These are phyloP conservation scores for Colletotrichum australisinense DNA, from an alignment of 2,329 filamentous ascomycete species.

Conservation along the genomic window DNA sequence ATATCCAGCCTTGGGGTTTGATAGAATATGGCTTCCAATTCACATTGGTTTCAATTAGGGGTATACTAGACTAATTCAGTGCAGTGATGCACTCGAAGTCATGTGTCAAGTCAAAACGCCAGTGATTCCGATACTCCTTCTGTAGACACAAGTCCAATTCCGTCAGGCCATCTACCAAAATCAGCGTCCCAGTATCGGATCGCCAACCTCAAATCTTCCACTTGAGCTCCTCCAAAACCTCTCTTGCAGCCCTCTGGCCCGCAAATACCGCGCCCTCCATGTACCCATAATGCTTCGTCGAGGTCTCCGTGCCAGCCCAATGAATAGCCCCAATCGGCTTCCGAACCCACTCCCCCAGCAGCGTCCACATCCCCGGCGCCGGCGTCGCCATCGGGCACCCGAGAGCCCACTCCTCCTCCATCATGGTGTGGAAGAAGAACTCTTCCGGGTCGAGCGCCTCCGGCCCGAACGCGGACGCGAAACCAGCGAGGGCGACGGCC, in stretches of 20 bases:
- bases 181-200: neutral
- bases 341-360: conserved; percentile 31
- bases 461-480: conserved; percentile 29
- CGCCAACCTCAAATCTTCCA: conserved; percentile 14
- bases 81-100: neutral
- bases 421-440: conserved; percentile 34
- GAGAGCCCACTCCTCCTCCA: conserved; percentile 33
- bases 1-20: neutral
- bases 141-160: neutral
- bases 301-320: conserved; percentile 33
- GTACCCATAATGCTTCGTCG: conserved; percentile 29
- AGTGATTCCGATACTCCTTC: neutral
- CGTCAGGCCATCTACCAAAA: neutral
- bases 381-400: conserved; percentile 33
- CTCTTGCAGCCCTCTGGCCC: conserved; percentile 27
- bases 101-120: neutral
- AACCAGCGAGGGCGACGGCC: conserved; percentile 33
- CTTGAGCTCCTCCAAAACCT: conserved; percentile 29
- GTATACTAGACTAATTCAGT: neutral
- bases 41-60: neutral
- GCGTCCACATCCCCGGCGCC: conserved; percentile 33
- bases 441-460: conserved; percentile 35
- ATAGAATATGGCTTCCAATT: neutral
- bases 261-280: conserved; percentile 33
- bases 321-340: conserved; percentile 31